Evolutionary conservation across 1,139 yeast species (phyloP), one percentile per base, ranked within the genome.

Genomic region (Kurtzmaniella quercitrusa): DNA sequence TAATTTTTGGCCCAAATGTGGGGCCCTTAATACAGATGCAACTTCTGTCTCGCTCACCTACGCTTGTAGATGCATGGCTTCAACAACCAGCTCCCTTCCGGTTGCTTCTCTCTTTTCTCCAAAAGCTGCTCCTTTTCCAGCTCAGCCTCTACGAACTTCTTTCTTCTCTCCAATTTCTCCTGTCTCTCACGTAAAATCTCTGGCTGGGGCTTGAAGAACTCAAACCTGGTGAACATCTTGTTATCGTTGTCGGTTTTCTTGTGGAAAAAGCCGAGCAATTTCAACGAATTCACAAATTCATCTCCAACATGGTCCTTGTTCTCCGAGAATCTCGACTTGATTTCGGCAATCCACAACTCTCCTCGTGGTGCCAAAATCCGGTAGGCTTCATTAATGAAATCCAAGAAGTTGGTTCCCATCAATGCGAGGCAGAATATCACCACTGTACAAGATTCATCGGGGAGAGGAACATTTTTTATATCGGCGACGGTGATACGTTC

Each of bases 11-110:
- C 8, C 8, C 8, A 21, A 8, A 21, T 21, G 23, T 21, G 23
- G 23, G 23, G 23, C 23, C 8, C 8, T 21, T 21, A 4, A 21
- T 21, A 3, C 12, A 27, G 4, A 27, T 11, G 31, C 12, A 27
- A 27, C n/a, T n/a, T n/a, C n/a, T n/a, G n/a, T n/a, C n/a, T n/a
- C 5, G 14, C 12, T 55, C 66, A 93, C 54, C 98, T 78, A 66
- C 96, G 79, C 63, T 93, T 93, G 65, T 93, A 93, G 48, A 93
- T 87, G 67, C 98, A 93, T 5, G 99, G 98, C 62, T 91, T 93
- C 52, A 93, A 73, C 46, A 90, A 69, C 95, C 96, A 89, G 56
- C 85, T 78, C 11, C 95, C 95, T 57, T 88, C 95, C 0, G 93
- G 85, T 8, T 61, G 62, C 46, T 71, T 66, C n/a, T 64, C 59